Evolutionary conservation across 768 basidiomycete species (phyloP).

Genomic region (Paxillus rubicundulus): DNA sequence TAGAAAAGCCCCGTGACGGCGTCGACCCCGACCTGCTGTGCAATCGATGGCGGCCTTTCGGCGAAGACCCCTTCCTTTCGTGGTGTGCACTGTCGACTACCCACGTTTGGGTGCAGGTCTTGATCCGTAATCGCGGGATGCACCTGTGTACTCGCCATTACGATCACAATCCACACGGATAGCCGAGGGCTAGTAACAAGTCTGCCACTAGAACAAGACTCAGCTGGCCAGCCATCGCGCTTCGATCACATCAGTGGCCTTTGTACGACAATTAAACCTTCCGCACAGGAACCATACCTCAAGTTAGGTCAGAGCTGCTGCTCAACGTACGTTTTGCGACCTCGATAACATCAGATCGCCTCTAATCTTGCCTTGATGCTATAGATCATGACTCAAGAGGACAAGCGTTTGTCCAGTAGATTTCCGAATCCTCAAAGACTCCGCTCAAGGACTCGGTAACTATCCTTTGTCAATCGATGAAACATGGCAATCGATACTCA

Average conservation of each 20-base stretch:
- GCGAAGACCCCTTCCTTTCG: no score
- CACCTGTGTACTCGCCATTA: no score
- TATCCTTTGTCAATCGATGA: constrained; percentile 7
- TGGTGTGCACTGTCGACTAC: no score
- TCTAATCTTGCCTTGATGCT: constrained; percentile 1
- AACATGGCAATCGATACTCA: constrained; percentile 25
- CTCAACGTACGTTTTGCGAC: constrained; percentile 11
- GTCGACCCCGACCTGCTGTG: no score
- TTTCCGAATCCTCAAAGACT: constrained; percentile 14
- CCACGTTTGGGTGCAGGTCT: no score
- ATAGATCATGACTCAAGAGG: constrained; percentile 20
- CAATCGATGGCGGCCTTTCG: no score
- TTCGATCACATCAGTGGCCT: neutral
- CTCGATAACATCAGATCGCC: neutral
- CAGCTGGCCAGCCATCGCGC: neutral
- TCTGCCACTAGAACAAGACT: neutral
- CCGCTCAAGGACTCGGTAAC: constrained; percentile 1
- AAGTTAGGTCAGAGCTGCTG: constrained; percentile 2
- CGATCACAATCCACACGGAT: neutral
- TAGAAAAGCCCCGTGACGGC: no score
- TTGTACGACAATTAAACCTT: neutral
- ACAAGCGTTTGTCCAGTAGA: constrained; percentile 3
- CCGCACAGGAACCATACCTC: constrained; percentile 13
- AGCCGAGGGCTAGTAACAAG: constrained; percentile 1
- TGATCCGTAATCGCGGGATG: no score